phyloP scores from a whole-genome alignment of 495 filamentous ascomycete species.

The Penicillium herquei region DNA sequence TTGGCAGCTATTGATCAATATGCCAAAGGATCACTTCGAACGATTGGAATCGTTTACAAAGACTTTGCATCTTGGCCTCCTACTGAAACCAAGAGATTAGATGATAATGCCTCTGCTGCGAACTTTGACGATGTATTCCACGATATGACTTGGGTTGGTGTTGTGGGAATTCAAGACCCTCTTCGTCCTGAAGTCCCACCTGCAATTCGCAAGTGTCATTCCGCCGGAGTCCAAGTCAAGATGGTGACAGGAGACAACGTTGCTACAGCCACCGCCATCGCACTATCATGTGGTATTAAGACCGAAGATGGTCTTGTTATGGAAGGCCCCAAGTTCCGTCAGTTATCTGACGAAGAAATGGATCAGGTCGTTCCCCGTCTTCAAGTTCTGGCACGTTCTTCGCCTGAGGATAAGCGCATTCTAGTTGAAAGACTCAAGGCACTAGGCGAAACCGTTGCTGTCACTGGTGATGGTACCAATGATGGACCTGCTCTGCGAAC shows the following conservation, averaged over 20 bases:
- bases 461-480: conserved; percentile 88
- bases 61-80: conserved; percentile 66
- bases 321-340: conserved; percentile 83
- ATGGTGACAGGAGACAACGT: conserved; percentile 91
- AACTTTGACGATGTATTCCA: conserved; percentile 57
- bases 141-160: conserved; percentile 59
- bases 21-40: conserved; percentile 58
- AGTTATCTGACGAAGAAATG: conserved; percentile 68
- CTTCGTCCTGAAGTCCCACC: conserved; percentile 70
- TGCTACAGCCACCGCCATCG: conserved; percentile 78
- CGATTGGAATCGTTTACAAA: conserved; percentile 62
- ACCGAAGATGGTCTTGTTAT: conserved; percentile 70
- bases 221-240: conserved; percentile 77
- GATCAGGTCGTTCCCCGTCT: conserved; percentile 70
- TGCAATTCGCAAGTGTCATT: conserved; percentile 71
- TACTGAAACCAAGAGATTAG: conserved; percentile 32
- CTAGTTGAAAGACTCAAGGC: conserved; percentile 71
- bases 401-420: conserved; percentile 84
- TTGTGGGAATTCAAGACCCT: conserved; percentile 69
- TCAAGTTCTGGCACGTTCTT: conserved; percentile 82
- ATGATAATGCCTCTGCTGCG: conserved; percentile 52
- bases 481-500: conserved; percentile 83
- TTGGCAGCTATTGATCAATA: conserved; percentile 52
- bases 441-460: conserved; percentile 76
- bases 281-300: conserved; percentile 79